Conservation (phyloP, 2,329 filamentous ascomycete genomes). For the Microascus cirrosus region DNA sequence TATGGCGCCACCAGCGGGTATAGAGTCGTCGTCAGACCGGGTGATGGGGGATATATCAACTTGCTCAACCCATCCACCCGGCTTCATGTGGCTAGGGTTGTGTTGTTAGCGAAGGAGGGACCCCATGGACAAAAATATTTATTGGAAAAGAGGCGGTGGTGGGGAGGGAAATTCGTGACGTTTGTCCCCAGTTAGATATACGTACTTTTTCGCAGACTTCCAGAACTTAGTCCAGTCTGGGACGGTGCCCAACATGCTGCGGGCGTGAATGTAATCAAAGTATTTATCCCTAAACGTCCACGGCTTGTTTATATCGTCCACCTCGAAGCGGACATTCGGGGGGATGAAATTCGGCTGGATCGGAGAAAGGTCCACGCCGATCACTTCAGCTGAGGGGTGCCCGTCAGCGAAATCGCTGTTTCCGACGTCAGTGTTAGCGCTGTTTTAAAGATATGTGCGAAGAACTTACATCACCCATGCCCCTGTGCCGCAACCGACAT, state of each 20-base stretch:
- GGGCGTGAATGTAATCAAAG: constrained; percentile 50
- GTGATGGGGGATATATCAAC: constrained; percentile 18
- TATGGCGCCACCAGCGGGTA: constrained; percentile 13
- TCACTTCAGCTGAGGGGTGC: constrained; percentile 32
- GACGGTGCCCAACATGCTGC: constrained; percentile 40
- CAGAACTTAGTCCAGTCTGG: constrained; percentile 40
- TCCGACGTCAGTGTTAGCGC: not conserved
- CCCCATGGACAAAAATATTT: no score
- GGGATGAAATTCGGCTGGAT: constrained; percentile 47
- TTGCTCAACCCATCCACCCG: constrained; percentile 35
- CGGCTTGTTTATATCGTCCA: constrained; percentile 47
- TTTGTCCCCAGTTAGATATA: not conserved
- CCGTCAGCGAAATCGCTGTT: constrained; percentile 20
- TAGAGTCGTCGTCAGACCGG: constrained; percentile 16
- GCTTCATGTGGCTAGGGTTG: constrained; percentile 16
- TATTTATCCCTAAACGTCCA: constrained; percentile 32
- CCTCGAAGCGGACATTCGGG: constrained; percentile 51
- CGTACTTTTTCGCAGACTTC: constrained; percentile 30
- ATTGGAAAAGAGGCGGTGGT: no score
- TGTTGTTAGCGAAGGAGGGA: constrained; percentile 16
- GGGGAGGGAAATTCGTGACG: no score
- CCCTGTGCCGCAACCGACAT: constrained; percentile 24
- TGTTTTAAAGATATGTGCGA: not conserved
- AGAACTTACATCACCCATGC: constrained; percentile 21
- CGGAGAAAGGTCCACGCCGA: constrained; percentile 46